Conservation (phyloP, 371 early-diverging fungal species). For the Circinella minor region DNA sequence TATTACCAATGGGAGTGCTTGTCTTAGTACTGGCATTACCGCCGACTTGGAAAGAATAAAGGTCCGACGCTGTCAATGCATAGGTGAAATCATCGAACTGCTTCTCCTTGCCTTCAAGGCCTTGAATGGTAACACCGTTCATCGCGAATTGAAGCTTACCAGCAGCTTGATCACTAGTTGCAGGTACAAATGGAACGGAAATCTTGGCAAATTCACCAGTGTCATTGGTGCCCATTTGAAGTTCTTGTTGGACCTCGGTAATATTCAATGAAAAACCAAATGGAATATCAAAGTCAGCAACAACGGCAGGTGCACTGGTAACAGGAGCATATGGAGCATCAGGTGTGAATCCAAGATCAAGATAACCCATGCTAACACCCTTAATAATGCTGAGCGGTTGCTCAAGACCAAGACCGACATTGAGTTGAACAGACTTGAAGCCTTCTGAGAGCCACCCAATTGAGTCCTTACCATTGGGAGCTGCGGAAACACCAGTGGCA, state of each 20-base stretch:
- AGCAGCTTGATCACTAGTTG: conserved; percentile 47
- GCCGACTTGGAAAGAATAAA: conserved; percentile 47
- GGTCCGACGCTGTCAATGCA: conserved; percentile 44
- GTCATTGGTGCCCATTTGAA: conserved; percentile 42
- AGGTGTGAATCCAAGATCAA: conserved; percentile 49
- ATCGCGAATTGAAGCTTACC: conserved; percentile 54
- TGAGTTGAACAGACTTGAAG: conserved; percentile 51
- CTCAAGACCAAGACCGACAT: conserved; percentile 43
- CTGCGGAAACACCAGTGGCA: conserved; percentile 57
- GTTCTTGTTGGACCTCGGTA: conserved; percentile 48
- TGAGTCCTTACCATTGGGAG: conserved; percentile 52
- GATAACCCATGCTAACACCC: conserved; percentile 54
- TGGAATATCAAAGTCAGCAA: conserved; percentile 53
- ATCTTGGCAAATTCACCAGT: conserved; percentile 50
- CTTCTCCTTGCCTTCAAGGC: conserved; percentile 34
- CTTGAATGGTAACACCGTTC: conserved; percentile 33
- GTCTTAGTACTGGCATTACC: conserved; percentile 57
- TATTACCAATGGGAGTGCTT: conserved; percentile 59
- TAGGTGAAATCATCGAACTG: conserved; percentile 56
- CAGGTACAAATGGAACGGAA: conserved; percentile 40
- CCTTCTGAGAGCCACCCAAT: conserved; percentile 57
- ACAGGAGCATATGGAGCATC: conserved; percentile 50
- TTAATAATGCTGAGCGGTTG: conserved; percentile 54
- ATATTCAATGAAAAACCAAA: conserved; percentile 59
- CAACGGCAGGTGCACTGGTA: conserved; percentile 47